phyloP scores from a whole-genome alignment of 106 monocot genomes.

The Gastrodia elata region DNA sequence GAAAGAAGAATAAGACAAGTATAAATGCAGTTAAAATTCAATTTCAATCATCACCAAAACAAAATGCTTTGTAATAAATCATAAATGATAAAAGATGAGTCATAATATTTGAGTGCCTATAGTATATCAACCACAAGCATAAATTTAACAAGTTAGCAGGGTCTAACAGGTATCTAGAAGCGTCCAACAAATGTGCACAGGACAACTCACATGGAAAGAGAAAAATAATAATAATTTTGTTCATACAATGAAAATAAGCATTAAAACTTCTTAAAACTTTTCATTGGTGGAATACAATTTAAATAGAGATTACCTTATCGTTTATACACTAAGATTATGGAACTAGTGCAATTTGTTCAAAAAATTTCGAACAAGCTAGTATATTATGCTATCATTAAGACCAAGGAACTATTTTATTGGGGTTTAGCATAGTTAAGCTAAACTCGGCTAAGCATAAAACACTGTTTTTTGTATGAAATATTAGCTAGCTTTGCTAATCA shows the following conservation, averaged over 20 bases:
- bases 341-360: not conserved
- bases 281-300: not conserved
- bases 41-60: not conserved
- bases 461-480: too few relatives aligned
- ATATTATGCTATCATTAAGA: not conserved
- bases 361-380: not conserved
- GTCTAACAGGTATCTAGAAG: not conserved
- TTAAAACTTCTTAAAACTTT: not conserved
- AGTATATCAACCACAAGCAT: not conserved
- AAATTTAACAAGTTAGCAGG: not conserved
- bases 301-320: not conserved
- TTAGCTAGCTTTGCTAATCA: too few relatives aligned
- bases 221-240: not conserved
- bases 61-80: not conserved
- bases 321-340: not conserved
- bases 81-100: not conserved
- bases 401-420: too few relatives aligned
- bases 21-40: not conserved
- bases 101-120: not conserved
- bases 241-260: not conserved
- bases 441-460: too few relatives aligned
- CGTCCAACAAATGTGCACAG: not conserved
- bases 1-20: too few relatives aligned
- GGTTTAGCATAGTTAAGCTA: too few relatives aligned
- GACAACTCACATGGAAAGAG: not conserved